phyloP scores from a whole-genome alignment of 2,329 filamentous ascomycete species.

The Cladophialophora psammophila region DNA sequence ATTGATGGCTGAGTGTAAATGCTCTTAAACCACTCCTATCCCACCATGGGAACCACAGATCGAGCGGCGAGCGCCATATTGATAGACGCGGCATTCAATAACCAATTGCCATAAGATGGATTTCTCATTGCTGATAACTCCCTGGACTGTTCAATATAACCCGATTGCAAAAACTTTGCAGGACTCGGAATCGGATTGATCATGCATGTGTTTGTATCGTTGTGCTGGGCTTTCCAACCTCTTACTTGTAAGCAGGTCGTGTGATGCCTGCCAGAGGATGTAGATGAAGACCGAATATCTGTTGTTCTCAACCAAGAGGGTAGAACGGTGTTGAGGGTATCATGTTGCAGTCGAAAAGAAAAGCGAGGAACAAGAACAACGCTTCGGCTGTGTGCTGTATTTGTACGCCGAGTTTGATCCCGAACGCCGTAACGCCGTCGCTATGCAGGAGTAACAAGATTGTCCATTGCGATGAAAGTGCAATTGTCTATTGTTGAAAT shows the following conservation, averaged over 20 bases:
- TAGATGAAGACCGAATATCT: not conserved
- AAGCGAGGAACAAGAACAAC: not conserved
- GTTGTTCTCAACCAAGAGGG: not conserved
- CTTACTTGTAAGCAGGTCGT: not conserved
- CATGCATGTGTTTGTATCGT: not conserved
- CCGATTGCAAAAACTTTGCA: not conserved
- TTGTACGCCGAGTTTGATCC: not conserved
- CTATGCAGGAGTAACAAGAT: constrained; percentile 17
- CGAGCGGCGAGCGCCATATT: not conserved
- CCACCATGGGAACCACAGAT: not conserved
- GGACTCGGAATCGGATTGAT: not conserved
- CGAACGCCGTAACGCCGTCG: constrained; percentile 25
- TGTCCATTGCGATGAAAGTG: not conserved
- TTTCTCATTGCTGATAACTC: not conserved
- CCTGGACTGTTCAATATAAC: not conserved
- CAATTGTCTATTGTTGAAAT: constrained; percentile 6
- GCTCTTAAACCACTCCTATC: not conserved
- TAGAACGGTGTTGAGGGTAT: constrained; percentile 18
- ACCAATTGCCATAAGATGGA: not conserved
- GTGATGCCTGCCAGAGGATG: not conserved
- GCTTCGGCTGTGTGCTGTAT: not conserved
- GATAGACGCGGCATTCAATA: not conserved
- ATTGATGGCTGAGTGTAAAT: not conserved
- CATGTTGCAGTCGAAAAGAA: constrained; percentile 19
- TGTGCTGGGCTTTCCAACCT: not conserved